A percentile compares a stretch with the other conserved stretches of the same genome.
phyloP scores from a whole-genome alignment of 768 basidiomycete species.

The Galerina sulciceps region DNA sequence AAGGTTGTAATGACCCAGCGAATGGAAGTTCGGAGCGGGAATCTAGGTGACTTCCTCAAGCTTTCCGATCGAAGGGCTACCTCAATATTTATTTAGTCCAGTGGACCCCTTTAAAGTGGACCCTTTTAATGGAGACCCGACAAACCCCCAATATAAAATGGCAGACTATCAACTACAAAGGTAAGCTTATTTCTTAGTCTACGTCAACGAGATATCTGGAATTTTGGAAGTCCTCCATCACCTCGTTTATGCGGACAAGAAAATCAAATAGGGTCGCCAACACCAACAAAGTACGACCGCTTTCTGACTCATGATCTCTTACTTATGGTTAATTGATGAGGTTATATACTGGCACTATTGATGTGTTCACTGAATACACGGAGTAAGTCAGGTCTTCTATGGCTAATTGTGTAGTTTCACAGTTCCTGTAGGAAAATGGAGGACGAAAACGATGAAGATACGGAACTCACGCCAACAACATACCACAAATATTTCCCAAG shows the following conservation, averaged over 20 bases:
- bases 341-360: not conserved
- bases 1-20: slow-evolving; percentile 22
- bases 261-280: slow-evolving; percentile 11
- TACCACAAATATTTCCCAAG: not conserved
- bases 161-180: slow-evolving; percentile 16
- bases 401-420: too few species aligned
- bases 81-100: not conserved
- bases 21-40: not conserved
- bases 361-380: too few species aligned
- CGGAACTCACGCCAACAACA: not conserved
- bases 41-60: not conserved
- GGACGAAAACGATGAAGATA: too few species aligned
- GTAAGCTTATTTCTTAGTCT: not conserved
- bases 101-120: slow-evolving; percentile 3
- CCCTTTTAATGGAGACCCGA: not conserved
- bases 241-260: slow-evolving; percentile 1
- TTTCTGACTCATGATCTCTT: not conserved
- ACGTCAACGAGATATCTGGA: not conserved
- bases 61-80: not conserved
- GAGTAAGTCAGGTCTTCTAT: too few species aligned
- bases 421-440: too few species aligned
- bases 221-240: slow-evolving; percentile 12
- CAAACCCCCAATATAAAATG: not conserved
- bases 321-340: not conserved
- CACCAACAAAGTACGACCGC: slow-evolving; percentile 12